Percentiles rank a stretch among this genome's conserved stretches.
Evolutionary conservation across 108 stramenopile genomes (phyloP).

Genomic region (Skeletonema menzelii): DNA sequence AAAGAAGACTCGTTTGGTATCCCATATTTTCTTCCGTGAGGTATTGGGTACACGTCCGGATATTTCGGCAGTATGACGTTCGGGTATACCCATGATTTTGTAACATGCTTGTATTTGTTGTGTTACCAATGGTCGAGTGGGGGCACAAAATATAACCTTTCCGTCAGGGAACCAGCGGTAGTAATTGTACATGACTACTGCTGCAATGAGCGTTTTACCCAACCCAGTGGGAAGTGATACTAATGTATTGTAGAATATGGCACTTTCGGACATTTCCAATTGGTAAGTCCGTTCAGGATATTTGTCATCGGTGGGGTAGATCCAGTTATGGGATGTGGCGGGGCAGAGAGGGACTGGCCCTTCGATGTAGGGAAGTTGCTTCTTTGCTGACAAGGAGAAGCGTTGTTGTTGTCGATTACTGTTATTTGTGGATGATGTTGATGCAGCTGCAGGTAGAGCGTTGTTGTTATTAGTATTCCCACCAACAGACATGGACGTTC

Average conservation of each 20-base stretch:
- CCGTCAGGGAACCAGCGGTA: slow-evolving; percentile 85
- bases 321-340: slow-evolving; percentile 66
- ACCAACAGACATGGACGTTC: not conserved
- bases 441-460: not conserved
- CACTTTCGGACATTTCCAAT: slow-evolving; percentile 68
- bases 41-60: slow-evolving; percentile 47
- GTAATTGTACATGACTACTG: slow-evolving; percentile 98
- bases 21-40: slow-evolving; percentile 63
- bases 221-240: slow-evolving; percentile 96
- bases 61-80: slow-evolving; percentile 76
- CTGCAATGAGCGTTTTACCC: slow-evolving; percentile 99
- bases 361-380: slow-evolving; percentile 27
- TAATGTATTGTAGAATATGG: slow-evolving; percentile 89
- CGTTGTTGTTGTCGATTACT: not conserved
- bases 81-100: slow-evolving; percentile 72
- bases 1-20: slow-evolving; percentile 84
- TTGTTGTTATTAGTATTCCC: not conserved
- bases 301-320: slow-evolving; percentile 79
- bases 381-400: slow-evolving; percentile 7
- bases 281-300: slow-evolving; percentile 92
- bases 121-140: slow-evolving; percentile 93
- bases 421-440: not conserved
- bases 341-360: slow-evolving; percentile 69
- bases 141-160: slow-evolving; percentile 86
- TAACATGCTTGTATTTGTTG: slow-evolving; percentile 95